A percentile compares a stretch with the other conserved stretches of the same genome.
These are phyloP conservation scores for Saccharomycopsis sp. DNA, from an alignment of 805 yeast species.

Conservation along the genomic window DNA sequence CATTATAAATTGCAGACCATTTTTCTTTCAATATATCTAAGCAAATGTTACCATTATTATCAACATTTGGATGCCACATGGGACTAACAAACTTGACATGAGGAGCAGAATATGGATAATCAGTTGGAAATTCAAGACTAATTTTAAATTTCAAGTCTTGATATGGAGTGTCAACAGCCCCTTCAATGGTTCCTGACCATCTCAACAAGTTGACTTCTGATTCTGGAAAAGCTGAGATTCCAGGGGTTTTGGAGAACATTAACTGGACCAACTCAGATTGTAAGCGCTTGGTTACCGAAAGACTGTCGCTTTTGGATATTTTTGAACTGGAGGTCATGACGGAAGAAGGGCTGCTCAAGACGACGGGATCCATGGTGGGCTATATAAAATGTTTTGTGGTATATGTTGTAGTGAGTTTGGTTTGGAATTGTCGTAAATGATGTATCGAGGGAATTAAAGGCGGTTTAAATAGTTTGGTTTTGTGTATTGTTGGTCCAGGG, in stretches of 20 bases:
- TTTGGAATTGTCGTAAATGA: too few relatives aligned
- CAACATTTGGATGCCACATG: conserved; percentile 59
- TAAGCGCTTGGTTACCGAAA: conserved; percentile 38
- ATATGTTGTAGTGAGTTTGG: too few relatives aligned
- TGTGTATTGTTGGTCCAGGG: too few relatives aligned
- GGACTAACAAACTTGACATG: conserved; percentile 44
- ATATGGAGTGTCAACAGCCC: conserved; percentile 48
- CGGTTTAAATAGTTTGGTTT: too few relatives aligned
- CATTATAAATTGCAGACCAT: conserved; percentile 56
- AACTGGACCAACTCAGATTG: conserved; percentile 43
- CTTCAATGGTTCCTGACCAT: conserved; percentile 51
- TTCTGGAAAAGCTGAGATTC: conserved; percentile 45
- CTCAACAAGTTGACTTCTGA: conserved; percentile 39
- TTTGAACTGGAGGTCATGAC: neutral
- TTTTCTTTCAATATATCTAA: conserved; percentile 52
- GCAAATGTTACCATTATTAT: conserved; percentile 55
- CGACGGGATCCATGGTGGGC: conserved; percentile 7
- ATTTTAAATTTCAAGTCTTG: conserved; percentile 43
- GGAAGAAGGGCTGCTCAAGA: conserved; percentile 3
- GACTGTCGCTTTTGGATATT: conserved; percentile 28
- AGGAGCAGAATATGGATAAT: conserved; percentile 53
- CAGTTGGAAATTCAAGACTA: conserved; percentile 38
- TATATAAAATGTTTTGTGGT: neutral
- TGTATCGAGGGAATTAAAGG: too few relatives aligned
- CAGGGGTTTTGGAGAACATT: conserved; percentile 39